Evolutionary conservation across 2,329 filamentous ascomycete species (phyloP).

Genomic region (Daldinia sp.): DNA sequence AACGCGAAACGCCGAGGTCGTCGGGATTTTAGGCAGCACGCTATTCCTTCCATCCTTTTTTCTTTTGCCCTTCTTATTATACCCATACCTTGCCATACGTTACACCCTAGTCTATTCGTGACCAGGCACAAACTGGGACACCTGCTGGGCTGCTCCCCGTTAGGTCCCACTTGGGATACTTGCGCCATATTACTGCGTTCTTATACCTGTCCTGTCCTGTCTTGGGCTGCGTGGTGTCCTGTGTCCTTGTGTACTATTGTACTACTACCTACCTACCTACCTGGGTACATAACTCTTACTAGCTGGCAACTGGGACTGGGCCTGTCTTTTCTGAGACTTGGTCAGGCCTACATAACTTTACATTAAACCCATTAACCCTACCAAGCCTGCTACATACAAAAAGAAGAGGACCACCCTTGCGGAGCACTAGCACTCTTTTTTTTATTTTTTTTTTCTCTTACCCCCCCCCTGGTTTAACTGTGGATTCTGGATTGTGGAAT

Average conservation of each 20-base stretch:
- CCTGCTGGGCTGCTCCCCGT: conserved; percentile 1
- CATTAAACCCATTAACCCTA: no score
- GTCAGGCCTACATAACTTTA: no score
- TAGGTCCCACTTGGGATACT: conserved; percentile 1
- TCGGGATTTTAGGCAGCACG: conserved; percentile 34
- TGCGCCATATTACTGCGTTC: conserved; percentile 32
- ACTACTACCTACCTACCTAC: no score
- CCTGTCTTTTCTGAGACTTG: conserved; percentile 13
- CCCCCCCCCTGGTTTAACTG: conserved; percentile 24
- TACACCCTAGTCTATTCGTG: conserved; percentile 35
- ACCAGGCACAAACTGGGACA: conserved; percentile 31
- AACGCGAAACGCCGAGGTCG: conserved; percentile 26
- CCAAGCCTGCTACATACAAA: conserved; percentile 16
- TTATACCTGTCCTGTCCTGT: conserved; percentile 30
- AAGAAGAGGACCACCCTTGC: conserved; percentile 26
- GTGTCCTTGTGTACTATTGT: background rate
- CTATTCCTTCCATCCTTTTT: conserved; percentile 19
- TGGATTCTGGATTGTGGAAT: conserved; percentile 3
- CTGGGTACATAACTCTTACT: conserved; percentile 3
- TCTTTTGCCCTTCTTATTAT: conserved; percentile 12
- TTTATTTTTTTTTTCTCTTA: background rate
- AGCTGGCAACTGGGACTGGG: conserved; percentile 15
- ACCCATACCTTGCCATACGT: conserved; percentile 29
- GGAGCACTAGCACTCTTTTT: no score
- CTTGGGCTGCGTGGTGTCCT: no score